Conservation (phyloP, 306 rosid genomes). For the Carpinus viminea region DNA sequence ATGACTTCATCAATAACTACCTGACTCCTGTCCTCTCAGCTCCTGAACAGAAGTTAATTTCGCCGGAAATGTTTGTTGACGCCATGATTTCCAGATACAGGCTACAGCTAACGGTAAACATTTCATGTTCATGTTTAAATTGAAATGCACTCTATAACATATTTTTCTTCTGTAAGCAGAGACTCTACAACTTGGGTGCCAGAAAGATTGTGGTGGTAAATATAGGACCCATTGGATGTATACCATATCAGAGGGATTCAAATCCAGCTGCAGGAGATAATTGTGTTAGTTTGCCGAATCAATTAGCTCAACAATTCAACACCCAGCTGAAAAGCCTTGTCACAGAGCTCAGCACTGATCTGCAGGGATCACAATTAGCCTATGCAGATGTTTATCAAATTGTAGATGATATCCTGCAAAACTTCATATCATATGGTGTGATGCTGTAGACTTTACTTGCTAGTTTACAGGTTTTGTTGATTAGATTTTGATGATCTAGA, state of each 20-base stretch:
- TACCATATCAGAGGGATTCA: slow-evolving; percentile 63
- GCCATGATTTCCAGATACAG: slow-evolving; percentile 53
- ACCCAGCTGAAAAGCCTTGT: slow-evolving; percentile 46
- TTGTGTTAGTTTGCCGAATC: slow-evolving; percentile 54
- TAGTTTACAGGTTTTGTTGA: not conserved
- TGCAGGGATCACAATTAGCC: slow-evolving; percentile 48
- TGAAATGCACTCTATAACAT: not conserved
- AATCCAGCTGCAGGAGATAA: slow-evolving; percentile 46
- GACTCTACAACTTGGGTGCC: slow-evolving; percentile 63
- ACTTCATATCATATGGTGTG: slow-evolving; percentile 48
- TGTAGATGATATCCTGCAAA: slow-evolving; percentile 53
- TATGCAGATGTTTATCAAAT: slow-evolving; percentile 68
- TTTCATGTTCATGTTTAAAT: not conserved
- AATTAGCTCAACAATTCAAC: slow-evolving; percentile 53
- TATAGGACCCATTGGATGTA: slow-evolving; percentile 84
- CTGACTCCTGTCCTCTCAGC: slow-evolving; percentile 37
- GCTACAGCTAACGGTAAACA: slow-evolving; percentile 53
- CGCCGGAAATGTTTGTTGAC: slow-evolving; percentile 51
- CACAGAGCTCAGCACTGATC: slow-evolving; percentile 38
- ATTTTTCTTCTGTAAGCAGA: slow-evolving; percentile 33
- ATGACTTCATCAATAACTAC: slow-evolving; percentile 71
- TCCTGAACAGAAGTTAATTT: slow-evolving; percentile 19
- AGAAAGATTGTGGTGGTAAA: slow-evolving; percentile 62
- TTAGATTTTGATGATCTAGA: no score
- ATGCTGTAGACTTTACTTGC: not conserved